A percentile compares a stretch with the other conserved stretches of the same genome.
Evolutionary conservation across 768 basidiomycete genomes (phyloP).

Genomic region (Pleurotus salmoneostramineus): DNA sequence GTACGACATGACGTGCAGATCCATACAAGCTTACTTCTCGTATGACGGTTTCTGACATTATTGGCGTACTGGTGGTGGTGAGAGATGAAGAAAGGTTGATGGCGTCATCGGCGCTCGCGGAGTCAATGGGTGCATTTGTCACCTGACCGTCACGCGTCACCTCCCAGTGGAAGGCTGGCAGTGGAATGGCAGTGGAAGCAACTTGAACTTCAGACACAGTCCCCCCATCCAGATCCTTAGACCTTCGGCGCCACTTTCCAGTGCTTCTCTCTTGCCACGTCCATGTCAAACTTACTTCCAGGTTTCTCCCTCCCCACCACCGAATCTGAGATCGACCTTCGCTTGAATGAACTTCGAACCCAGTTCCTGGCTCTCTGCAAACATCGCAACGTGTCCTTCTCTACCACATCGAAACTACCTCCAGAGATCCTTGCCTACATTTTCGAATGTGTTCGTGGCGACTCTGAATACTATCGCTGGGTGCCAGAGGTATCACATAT

Average conservation of each 20-base stretch:
- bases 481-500: background rate
- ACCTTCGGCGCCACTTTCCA: no score
- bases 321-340: background rate
- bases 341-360: background rate
- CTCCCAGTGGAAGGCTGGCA: no score
- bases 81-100: background rate
- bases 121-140: no score
- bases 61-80: background rate
- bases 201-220: no score
- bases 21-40: slow-evolving; percentile 30
- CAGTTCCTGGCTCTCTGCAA: background rate
- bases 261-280: no score
- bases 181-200: no score
- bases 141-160: no score
- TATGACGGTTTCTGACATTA: slow-evolving; percentile 30
- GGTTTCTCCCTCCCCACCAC: background rate
- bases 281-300: no score
- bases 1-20: background rate
- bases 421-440: background rate
- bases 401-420: background rate
- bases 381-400: background rate
- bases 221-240: no score
- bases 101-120: no score
- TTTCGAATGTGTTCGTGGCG: background rate
- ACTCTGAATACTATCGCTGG: background rate